A percentile compares a stretch with the other conserved stretches of the same genome.
Conservation (phyloP, 2,329 filamentous ascomycete genomes). For the Sclerotinia minor region DNA sequence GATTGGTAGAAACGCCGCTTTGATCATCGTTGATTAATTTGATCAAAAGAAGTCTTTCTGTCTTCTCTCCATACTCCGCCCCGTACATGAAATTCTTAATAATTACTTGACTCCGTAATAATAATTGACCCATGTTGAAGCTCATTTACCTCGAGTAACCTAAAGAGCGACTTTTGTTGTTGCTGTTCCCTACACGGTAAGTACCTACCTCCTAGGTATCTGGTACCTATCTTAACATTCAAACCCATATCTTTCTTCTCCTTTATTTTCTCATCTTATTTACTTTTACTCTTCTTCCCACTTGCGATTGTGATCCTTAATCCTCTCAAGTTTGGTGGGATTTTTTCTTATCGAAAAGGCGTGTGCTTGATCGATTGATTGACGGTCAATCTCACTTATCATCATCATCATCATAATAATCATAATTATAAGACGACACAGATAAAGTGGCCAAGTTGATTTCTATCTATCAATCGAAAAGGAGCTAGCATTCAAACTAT, state of each 20-base stretch:
- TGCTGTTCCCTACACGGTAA: not conserved
- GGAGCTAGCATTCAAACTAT: not conserved
- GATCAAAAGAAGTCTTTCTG: too few species aligned
- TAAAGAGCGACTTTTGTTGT: not conserved
- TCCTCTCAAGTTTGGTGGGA: not conserved
- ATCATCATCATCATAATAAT: not conserved
- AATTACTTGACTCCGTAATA: not conserved
- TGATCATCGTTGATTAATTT: not conserved
- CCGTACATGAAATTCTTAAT: not conserved
- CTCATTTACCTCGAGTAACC: conserved; percentile 21
- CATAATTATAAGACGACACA: not conserved
- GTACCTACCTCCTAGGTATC: not conserved
- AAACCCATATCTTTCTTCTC: not conserved
- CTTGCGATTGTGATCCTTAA: conserved; percentile 14
- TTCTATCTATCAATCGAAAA: not conserved
- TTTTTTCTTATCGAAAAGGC: not conserved
- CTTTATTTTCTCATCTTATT: not conserved
- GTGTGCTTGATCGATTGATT: not conserved
- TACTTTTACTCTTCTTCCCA: not conserved
- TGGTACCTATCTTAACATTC: too few species aligned
- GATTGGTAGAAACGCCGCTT: not conserved
- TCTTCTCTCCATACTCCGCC: too few species aligned
- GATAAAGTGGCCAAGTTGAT: not conserved
- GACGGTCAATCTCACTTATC: not conserved
- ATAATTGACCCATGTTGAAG: conserved; percentile 17